Evolutionary conservation across 1,139 yeast species (phyloP).

Genomic region (Lodderomyces margitis): DNA sequence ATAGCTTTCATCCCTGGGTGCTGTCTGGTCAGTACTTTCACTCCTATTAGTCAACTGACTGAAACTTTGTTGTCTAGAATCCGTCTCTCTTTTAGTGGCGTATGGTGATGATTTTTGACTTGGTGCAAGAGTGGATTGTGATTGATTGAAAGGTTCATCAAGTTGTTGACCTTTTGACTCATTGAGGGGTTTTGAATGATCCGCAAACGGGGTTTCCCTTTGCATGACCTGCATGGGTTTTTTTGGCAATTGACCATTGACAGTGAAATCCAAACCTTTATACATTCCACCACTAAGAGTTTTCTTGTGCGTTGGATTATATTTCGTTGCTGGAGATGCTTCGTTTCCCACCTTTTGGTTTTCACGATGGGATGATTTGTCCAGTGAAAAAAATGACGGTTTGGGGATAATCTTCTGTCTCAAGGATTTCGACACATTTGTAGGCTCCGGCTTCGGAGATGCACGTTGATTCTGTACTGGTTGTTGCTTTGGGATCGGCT

Average conservation of each 20-base stretch:
- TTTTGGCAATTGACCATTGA: constrained; percentile 42
- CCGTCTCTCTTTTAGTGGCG: background rate
- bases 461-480: background rate
- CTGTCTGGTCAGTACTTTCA: background rate
- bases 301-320: constrained; percentile 6
- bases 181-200: constrained; percentile 4
- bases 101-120: background rate
- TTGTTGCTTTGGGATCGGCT: background rate
- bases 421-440: constrained; percentile 1
- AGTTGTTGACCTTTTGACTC: constrained; percentile 3
- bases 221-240: constrained; percentile 42
- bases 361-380: background rate
- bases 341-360: background rate
- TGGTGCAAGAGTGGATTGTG: background rate
- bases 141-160: constrained; percentile 4
- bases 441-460: background rate
- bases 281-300: constrained; percentile 22
- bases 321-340: constrained; percentile 6
- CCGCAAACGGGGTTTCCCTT: constrained; percentile 8
- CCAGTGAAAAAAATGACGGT: constrained; percentile 5
- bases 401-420: constrained; percentile 5
- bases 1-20: background rate
- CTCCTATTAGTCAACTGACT: background rate
- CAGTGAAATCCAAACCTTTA: constrained; percentile 41
- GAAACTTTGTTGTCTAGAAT: background rate